Base-by-base conservation (phyloP, 1,284 basidiomycete species). In the Leccinum cinnamomeum region DNA sequence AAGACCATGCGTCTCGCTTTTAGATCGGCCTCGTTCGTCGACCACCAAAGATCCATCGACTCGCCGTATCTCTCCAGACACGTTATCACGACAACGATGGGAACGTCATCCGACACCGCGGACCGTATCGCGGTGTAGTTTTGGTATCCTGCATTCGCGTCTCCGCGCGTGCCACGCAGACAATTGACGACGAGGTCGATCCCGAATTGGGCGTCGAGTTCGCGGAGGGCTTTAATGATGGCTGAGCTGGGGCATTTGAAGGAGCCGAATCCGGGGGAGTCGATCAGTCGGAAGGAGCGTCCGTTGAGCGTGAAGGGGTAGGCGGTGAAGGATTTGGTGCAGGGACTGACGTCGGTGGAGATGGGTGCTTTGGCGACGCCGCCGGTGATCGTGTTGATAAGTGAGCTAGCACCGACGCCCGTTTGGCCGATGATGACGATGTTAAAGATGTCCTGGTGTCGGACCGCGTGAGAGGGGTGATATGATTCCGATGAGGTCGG, bases 41-140 rank as follows among this genome's bases (percentile, higher is more conserved):
- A 60, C 75, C 74, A 77, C 73, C 73, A 75, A 14, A 71, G 62
- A 37, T 56, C 63, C 75, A 76, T 77, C 56, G 70, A 51, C 50
- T 68, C 67, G 23, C 61, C 44, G 25, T 73, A 75, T 53, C 70
- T 64, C 62, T 75, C 75, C 18, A 75, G 62, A 54, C 66, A 66
- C 0, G 74, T 75, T 14, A 75, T 60, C 11, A 73, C 67, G 0
- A 69, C 64, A 4, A 72, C 72, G 51, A 77, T 73, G 1, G 75
- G 75, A 1, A 77, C 72, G 54, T 74, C 70, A 37, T 71, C 72
- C 1, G 70, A 72, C n/a, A 71, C 70, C 1, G 72, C 70, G 1
- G 72, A 71, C 18, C 72, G 70, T 57, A 71, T 71, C 3, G 69
- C 68, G 48, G 60, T 44, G n/a, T 71, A 71, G 48, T 73, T 73